A percentile compares a stretch with the other conserved stretches of the same genome.
phyloP scores from a whole-genome alignment of 2,329 filamentous ascomycete species.

The Xylaria sp. region DNA sequence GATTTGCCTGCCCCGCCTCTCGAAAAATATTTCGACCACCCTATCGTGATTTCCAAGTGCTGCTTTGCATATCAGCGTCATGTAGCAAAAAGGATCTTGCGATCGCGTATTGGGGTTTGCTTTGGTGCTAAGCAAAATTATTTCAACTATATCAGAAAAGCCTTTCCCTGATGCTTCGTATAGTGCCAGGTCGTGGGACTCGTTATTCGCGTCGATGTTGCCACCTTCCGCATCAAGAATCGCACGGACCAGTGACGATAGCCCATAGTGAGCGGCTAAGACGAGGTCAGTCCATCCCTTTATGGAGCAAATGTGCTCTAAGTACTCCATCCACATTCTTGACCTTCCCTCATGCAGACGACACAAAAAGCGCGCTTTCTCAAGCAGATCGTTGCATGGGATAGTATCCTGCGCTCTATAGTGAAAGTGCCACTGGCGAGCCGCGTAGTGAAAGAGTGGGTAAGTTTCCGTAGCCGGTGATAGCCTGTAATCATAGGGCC shows the following conservation, averaged over 20 bases:
- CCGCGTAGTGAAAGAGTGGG: background rate
- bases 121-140: constrained; percentile 2
- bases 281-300: background rate
- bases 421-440: background rate
- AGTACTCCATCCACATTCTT: background rate
- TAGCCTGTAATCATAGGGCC: no score
- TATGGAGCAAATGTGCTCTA: background rate
- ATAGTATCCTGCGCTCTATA: constrained; percentile 11
- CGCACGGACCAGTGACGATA: background rate
- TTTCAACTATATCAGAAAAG: constrained; percentile 1
- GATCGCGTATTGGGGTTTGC: background rate
- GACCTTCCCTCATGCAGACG: background rate
- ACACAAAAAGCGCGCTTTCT: constrained; percentile 9
- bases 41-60: no score
- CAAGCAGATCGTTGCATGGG: background rate
- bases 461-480: background rate
- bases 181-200: background rate
- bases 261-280: background rate
- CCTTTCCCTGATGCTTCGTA: background rate
- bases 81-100: no score
- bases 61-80: background rate
- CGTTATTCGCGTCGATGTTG: background rate
- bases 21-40: background rate
- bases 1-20: background rate
- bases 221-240: constrained; percentile 2